Evolutionary conservation across 805 yeast genomes (phyloP), one percentile per base, ranked within the genome.

Genomic region (Candida rishiriensis): DNA sequence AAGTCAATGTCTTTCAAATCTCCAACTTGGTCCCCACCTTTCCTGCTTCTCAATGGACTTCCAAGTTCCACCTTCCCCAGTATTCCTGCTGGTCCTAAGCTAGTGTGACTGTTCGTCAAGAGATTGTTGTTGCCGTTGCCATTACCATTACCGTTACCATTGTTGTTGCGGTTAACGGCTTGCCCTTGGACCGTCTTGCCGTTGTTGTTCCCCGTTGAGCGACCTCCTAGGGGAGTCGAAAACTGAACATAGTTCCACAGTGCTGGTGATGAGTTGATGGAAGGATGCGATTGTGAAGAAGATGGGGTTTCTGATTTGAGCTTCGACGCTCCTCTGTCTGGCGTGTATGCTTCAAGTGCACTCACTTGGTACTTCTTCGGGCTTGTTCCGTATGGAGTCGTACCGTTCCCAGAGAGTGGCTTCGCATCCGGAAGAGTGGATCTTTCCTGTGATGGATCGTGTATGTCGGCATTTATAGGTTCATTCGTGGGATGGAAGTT

Each of bases 231-330:
- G 2, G 69, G 68, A 1, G 68, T 64, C 11, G 72, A 67, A 40
- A 90, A 81, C 56, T 89, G 96, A 57, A 90, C 88, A 66, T 87
- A 82, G 60, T 85, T 87, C 97, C 97, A 88, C 47, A 90, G 78
- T 14, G 96, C 97, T 1, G 98, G 98, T 1, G 96, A 87, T 29
- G 84, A 78, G 39, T 68, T 73, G 7, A 58, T 67, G 65, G 77
- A 66, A 68, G 63, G 63, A 69, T 60, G 61, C 35, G 66, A 68
- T 57, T 60, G 71, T 42, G 57, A 47, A 8, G 61, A 58, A 14
- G 57, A 54, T 15, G 60, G 60, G 11, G 57, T 54, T 32, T 58
- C 64, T 31, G 57, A 34, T 38, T 51, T 53, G 9, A 56, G 57
- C 36, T 61, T 53, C 12, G 57, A 52, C 9, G 59, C 48, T 10